Conservation (phyloP, 2,329 filamentous ascomycete genomes). For the Fusarium sp. region DNA sequence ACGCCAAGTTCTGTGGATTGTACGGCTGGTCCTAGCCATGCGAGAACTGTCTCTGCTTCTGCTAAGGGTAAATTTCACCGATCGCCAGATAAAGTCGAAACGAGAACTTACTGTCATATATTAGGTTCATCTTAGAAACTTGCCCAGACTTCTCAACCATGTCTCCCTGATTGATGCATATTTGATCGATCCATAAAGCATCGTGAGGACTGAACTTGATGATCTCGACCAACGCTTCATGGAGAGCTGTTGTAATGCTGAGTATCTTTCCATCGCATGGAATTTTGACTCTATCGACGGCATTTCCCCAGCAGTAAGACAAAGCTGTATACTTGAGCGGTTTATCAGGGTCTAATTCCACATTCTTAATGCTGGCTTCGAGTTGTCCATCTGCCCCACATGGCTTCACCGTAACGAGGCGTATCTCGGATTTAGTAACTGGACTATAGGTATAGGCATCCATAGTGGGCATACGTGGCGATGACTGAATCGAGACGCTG, state of each 20-base stretch:
- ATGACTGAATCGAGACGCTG: rapidly evolving
- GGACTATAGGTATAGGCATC: constrained; percentile 17
- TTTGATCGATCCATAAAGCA: constrained; percentile 34
- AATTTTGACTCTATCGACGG: background rate
- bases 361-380: constrained; percentile 17
- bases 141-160: constrained; percentile 20
- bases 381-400: background rate
- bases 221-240: constrained; percentile 15
- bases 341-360: constrained; percentile 16
- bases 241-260: constrained; percentile 16
- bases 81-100: no score
- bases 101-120: constrained; percentile 28
- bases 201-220: constrained; percentile 15
- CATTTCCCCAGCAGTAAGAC: constrained; percentile 30
- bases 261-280: constrained; percentile 15
- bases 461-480: background rate
- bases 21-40: constrained; percentile 26
- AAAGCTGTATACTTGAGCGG: constrained; percentile 28
- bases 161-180: constrained; percentile 33
- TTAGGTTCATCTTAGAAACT: constrained; percentile 31
- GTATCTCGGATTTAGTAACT: constrained; percentile 18
- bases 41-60: constrained; percentile 37
- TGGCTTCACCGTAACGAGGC: constrained; percentile 2
- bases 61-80: background rate
- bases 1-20: background rate